A percentile compares a stretch with the other conserved stretches of the same genome.
Evolutionary conservation across 768 basidiomycete genomes (phyloP).

Genomic region (Panaeolus papilionaceus): DNA sequence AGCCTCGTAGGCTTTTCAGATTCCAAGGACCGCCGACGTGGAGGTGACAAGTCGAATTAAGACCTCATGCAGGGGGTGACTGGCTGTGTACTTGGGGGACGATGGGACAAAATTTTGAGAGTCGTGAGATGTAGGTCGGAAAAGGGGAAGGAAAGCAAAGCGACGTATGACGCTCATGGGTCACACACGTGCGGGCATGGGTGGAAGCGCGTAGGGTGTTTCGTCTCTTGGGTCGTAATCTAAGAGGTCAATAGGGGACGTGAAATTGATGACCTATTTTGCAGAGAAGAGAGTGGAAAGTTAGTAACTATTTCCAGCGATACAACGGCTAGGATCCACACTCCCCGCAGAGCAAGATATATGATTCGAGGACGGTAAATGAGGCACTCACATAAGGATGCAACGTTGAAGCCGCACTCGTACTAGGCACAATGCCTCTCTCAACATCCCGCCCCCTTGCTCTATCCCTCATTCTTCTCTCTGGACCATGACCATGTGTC

Average conservation of each 20-base stretch:
- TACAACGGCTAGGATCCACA: not conserved
- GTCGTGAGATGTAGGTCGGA: not conserved
- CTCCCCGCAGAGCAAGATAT: too few species aligned
- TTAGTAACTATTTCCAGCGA: not conserved
- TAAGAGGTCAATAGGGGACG: constrained; percentile 49
- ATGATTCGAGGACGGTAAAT: not conserved
- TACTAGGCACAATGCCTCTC: constrained; percentile 24
- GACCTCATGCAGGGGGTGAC: not conserved
- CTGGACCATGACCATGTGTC: not conserved
- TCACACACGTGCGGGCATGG: constrained; percentile 7
- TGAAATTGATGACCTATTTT: constrained; percentile 47
- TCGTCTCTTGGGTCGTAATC: constrained; percentile 23
- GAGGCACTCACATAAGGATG: constrained; percentile 48
- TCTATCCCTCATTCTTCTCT: constrained; percentile 13
- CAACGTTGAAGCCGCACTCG: constrained; percentile 31
- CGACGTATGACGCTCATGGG: not conserved
- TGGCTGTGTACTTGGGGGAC: not conserved
- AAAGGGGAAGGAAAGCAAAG: not conserved
- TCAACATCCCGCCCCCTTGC: constrained; percentile 24
- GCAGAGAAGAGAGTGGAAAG: constrained; percentile 7
- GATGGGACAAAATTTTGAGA: not conserved
- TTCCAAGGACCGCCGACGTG: not conserved
- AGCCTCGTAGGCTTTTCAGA: not conserved
- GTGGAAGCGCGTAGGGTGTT: not conserved
- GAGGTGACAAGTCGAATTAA: not conserved